A percentile compares a stretch with the other conserved stretches of the same genome.
Conservation (phyloP, 352 stramenopile species). For the Globisporangium okanoganense region DNA sequence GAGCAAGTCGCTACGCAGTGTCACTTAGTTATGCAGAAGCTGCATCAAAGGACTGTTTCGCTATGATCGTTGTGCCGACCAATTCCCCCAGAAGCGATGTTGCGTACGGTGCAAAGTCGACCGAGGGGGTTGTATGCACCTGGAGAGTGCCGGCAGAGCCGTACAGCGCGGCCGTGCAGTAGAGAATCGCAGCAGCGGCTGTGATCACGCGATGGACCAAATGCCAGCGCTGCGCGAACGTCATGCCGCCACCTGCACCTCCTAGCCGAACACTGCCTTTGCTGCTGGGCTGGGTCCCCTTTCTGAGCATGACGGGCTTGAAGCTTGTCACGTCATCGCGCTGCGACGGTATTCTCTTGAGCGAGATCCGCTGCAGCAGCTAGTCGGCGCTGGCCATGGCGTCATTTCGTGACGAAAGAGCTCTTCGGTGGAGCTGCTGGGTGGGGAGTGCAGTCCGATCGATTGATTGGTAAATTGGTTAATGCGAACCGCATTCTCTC, state of each 20-base stretch:
- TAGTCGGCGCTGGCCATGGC: neutral
- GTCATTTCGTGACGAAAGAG: neutral
- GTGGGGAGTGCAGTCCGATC: too few species aligned
- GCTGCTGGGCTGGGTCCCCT: neutral
- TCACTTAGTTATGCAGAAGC: slow-evolving; percentile 13
- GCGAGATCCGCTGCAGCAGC: neutral
- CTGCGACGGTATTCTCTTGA: neutral
- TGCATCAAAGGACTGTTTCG: slow-evolving; percentile 27
- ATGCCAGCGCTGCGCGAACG: neutral
- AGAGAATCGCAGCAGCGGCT: neutral
- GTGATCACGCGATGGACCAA: slow-evolving; percentile 4
- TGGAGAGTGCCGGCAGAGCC: neutral
- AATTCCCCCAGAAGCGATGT: slow-evolving; percentile 9
- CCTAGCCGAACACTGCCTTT: neutral
- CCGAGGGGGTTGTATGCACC: neutral
- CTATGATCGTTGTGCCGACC: slow-evolving; percentile 17
- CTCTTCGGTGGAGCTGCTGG: neutral
- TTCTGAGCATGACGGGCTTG: neutral
- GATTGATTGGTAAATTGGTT: neutral
- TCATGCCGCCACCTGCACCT: neutral
- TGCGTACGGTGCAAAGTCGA: neutral
- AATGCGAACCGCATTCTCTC: neutral
- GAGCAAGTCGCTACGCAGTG: slow-evolving; percentile 7
- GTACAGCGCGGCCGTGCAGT: neutral
- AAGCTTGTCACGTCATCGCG: neutral